A percentile compares a stretch with the other conserved stretches of the same genome.
Evolutionary conservation across 352 stramenopile genomes (phyloP).

Genomic region (Phytophthora constricta): DNA sequence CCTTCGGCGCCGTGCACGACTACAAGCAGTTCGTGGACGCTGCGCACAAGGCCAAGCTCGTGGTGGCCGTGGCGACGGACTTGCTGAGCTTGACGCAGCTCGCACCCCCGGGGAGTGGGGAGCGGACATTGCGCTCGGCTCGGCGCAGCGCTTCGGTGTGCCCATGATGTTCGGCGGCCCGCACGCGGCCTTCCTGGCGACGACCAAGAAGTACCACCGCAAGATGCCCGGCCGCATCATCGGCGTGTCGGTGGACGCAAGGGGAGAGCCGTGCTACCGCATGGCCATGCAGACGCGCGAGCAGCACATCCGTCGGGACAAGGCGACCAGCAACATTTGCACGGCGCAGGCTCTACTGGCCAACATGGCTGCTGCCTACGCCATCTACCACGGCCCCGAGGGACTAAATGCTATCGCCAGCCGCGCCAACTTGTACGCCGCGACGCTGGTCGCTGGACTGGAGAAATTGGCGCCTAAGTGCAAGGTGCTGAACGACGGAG

Average conservation of each 20-base stretch:
- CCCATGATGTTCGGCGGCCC: slow-evolving; percentile 99
- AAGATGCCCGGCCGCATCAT: slow-evolving; percentile 99
- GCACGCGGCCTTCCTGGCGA: slow-evolving; percentile 97
- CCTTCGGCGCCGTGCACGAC: slow-evolving; percentile 94
- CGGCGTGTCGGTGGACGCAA: slow-evolving; percentile 96
- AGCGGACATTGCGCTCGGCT: slow-evolving; percentile 98
- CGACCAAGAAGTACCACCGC: slow-evolving; percentile 95
- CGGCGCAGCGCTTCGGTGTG: slow-evolving; percentile 98
- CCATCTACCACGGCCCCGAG: slow-evolving; percentile 98
- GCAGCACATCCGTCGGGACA: slow-evolving; percentile 98
- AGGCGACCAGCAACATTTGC: slow-evolving; percentile 99
- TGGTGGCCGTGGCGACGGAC: slow-evolving; percentile 97
- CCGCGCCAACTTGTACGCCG: slow-evolving; percentile 93
- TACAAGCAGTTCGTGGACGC: slow-evolving; percentile 92
- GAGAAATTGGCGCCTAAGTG: slow-evolving; percentile 78
- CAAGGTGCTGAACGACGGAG: slow-evolving; percentile 57
- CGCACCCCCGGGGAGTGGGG: slow-evolving; percentile 94
- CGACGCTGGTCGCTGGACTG: slow-evolving; percentile 90
- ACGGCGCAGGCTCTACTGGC: slow-evolving; percentile 98
- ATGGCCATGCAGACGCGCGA: slow-evolving; percentile 99
- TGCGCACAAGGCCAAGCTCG: slow-evolving; percentile 86
- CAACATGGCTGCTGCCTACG: slow-evolving; percentile 99
- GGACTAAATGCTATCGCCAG: slow-evolving; percentile 94
- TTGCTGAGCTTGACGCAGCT: slow-evolving; percentile 96
- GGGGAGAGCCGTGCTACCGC: slow-evolving; percentile 94